Evolutionary conservation across 1,139 yeast genomes (phyloP), one percentile per base, ranked within the genome.

Genomic region (Lodderomyces parapsilosis): DNA sequence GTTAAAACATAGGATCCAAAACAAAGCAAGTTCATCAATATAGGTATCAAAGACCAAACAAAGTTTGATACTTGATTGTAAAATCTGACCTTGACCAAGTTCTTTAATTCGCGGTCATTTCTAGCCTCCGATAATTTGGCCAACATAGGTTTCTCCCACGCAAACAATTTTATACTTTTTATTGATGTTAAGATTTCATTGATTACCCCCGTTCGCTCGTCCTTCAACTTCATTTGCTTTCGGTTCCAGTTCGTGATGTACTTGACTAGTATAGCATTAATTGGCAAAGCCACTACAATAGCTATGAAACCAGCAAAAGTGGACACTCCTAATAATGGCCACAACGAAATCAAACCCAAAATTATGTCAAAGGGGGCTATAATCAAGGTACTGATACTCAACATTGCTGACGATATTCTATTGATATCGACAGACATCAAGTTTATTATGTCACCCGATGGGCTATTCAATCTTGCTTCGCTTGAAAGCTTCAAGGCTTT

Each of bases 221-320:
- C 72, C 53, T 84, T 86, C 49, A 75, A 71, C 43, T 69, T 71
- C 95, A 87, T 86, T 57, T 83, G 87, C 19, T 71, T 65, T 46
- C 79, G 80, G 48, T 79, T 76, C 49, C 78, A 59, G 6, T 55
- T 54, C 54, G 81, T 76, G 45, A 78, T 61, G 38, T 65, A 66
- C 49, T 68, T 71, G 1, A 86, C 75, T 60, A 66, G 52, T 10
- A 54, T 45, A n/a, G 60, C 52, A 40, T 65, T 60, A 34, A 63
- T 44, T 0, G 71, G 71, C 15, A 65, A 58, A 36, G 65, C 50
- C 13, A 66, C 38, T 15, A 55, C 36, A 11, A 67, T 63, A 6
- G 60, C 57, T 2, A 49, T 47, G 17, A 64, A 43, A 4, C 71
- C 72, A 0, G 65, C 57, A 49, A 64, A 58, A 34, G 66, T 60